phyloP scores from a whole-genome alignment of 106 monocot species.

The Vanilla planifolia region DNA sequence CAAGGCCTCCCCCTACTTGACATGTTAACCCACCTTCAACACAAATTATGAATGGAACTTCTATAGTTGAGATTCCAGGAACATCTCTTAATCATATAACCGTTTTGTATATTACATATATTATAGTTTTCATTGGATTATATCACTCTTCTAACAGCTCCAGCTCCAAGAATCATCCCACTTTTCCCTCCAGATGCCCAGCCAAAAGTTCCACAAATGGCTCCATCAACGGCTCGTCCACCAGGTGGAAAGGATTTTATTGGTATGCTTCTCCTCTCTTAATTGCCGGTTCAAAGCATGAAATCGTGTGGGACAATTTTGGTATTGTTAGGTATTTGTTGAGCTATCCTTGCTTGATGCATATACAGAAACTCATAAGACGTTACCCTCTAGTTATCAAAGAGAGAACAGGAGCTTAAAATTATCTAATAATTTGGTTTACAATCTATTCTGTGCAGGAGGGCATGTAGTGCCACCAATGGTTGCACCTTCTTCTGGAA shows the following conservation, averaged over 20 bases:
- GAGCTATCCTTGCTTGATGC: neutral
- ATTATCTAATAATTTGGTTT: neutral
- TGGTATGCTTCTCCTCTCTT: neutral
- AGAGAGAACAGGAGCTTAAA: no score
- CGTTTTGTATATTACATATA: neutral
- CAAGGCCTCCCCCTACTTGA: slow-evolving; percentile 20
- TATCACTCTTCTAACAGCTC: slow-evolving; percentile 5
- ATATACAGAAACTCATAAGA: neutral
- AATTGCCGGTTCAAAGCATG: neutral
- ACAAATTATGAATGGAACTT: slow-evolving; percentile 1
- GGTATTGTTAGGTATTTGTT: no score
- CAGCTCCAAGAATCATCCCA: slow-evolving; percentile 7
- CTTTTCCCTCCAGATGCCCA: neutral
- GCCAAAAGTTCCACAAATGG: slow-evolving; percentile 15
- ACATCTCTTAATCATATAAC: slow-evolving; percentile 23
- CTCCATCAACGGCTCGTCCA: slow-evolving; percentile 11
- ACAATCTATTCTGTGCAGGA: slow-evolving; percentile 11
- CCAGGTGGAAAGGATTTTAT: slow-evolving; percentile 4
- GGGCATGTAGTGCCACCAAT: slow-evolving; percentile 34
- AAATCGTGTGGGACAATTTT: no score
- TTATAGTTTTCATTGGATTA: slow-evolving; percentile 5
- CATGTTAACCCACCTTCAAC: slow-evolving; percentile 18
- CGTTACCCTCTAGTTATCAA: neutral
- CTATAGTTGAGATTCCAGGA: slow-evolving; percentile 11
- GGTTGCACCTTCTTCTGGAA: slow-evolving; percentile 5